phyloP scores from a whole-genome alignment of 2,329 filamentous ascomycete genomes.

The Metarhizium sp. region DNA sequence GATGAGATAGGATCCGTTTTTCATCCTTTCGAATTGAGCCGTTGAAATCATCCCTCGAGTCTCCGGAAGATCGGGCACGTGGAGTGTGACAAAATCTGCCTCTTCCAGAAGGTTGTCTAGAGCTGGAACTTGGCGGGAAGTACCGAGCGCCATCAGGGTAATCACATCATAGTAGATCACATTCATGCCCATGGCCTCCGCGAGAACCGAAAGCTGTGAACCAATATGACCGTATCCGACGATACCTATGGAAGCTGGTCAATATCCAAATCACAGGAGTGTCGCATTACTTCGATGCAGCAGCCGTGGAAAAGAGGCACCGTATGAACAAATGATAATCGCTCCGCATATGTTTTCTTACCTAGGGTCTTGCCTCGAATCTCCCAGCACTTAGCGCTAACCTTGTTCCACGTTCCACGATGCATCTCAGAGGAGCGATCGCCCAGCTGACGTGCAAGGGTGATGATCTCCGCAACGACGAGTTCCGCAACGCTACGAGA shows the following conservation, averaged over 20 bases:
- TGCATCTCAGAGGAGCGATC: conserved; percentile 95
- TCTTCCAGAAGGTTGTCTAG: conserved; percentile 67
- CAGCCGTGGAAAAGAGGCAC: not conserved
- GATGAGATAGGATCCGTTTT: conserved; percentile 84
- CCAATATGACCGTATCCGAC: conserved; percentile 97
- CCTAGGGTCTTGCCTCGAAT: conserved; percentile 94
- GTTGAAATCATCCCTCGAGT: conserved; percentile 88
- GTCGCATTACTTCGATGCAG: not conserved
- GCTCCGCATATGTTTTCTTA: conserved; percentile 23
- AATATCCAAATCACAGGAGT: not conserved
- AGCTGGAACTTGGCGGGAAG: conserved; percentile 70
- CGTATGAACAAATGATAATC: not conserved
- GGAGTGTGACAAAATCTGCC: conserved; percentile 87
- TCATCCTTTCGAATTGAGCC: conserved; percentile 77
- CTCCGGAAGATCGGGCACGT: conserved; percentile 88
- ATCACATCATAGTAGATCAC: conserved; percentile 97
- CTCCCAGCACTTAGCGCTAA: conserved; percentile 95
- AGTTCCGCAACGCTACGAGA: conserved; percentile 94
- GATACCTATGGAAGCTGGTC: conserved; percentile 50
- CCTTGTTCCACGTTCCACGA: conserved; percentile 93
- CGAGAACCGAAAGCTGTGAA: conserved; percentile 87
- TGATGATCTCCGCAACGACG: conserved; percentile 89
- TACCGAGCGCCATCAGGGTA: conserved; percentile 90
- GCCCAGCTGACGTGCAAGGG: conserved; percentile 80
- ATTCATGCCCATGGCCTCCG: conserved; percentile 95